These are phyloP conservation scores for Lactifluus pinguis DNA, from an alignment of 768 basidiomycete genomes.

Conservation along the genomic window DNA sequence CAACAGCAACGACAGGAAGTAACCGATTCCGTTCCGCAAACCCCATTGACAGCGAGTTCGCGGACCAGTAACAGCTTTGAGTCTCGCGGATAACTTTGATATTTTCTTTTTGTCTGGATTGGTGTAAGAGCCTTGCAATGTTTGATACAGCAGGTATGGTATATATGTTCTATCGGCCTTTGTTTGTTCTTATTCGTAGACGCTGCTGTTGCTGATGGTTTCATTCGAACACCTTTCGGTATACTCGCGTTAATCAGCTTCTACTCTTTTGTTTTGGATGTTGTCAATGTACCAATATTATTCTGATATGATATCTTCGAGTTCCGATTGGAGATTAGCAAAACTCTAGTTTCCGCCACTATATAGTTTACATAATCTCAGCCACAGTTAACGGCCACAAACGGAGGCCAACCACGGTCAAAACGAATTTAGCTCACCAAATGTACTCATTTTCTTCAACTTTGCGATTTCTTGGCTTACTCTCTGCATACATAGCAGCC, in stretches of 20 bases:
- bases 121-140: background rate
- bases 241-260: background rate
- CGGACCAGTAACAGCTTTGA: background rate
- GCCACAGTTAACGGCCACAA: background rate
- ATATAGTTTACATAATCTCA: conserved; percentile 15
- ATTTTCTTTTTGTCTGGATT: background rate
- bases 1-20: background rate
- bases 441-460: background rate
- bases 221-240: background rate
- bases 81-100: background rate
- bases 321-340: background rate
- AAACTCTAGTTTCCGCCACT: conserved; percentile 13
- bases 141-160: background rate
- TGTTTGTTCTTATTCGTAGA: background rate
- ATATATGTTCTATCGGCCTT: background rate
- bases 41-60: conserved; percentile 9
- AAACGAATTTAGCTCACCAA: conserved; percentile 10
- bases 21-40: conserved; percentile 3
- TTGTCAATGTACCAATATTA: background rate
- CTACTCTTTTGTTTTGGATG: background rate
- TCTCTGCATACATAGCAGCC: background rate
- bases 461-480: background rate
- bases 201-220: background rate
- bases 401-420: background rate
- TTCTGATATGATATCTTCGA: background rate